Conservation (phyloP, 1,139 yeast genomes). For the Hanseniaspora gamundiae region DNA sequence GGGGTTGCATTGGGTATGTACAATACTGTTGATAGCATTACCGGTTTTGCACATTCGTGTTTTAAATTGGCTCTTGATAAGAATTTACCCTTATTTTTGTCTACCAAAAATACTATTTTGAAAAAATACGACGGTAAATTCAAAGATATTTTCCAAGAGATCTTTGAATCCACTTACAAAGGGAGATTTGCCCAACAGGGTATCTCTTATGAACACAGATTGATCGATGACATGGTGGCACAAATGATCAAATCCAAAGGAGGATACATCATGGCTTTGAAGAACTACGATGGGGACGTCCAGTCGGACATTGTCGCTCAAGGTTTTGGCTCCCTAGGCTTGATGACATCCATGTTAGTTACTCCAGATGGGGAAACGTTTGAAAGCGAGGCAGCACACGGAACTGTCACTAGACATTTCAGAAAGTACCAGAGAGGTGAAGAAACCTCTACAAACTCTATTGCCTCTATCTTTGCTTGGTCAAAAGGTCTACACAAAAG, state of each 20-base stretch:
- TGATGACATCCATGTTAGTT: slow-evolving; percentile 73
- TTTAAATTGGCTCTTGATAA: slow-evolving; percentile 62
- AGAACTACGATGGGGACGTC: slow-evolving; percentile 80
- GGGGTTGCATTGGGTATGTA: slow-evolving; percentile 79
- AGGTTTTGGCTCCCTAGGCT: slow-evolving; percentile 74
- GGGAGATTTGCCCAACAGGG: slow-evolving; percentile 47
- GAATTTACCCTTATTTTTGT: slow-evolving; percentile 53
- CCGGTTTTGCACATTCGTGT: slow-evolving; percentile 67
- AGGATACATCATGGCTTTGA: slow-evolving; percentile 73
- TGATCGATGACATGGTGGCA: slow-evolving; percentile 82
- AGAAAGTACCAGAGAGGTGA: slow-evolving; percentile 78
- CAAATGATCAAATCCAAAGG: slow-evolving; percentile 80
- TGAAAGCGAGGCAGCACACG: slow-evolving; percentile 80
- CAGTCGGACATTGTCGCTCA: slow-evolving; percentile 80
- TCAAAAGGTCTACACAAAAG: slow-evolving; percentile 73
- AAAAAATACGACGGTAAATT: slow-evolving; percentile 75
- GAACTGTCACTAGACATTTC: slow-evolving; percentile 78
- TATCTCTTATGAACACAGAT: slow-evolving; percentile 72
- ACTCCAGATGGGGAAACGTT: slow-evolving; percentile 82
- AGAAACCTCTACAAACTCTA: slow-evolving; percentile 74
- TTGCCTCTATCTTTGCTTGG: slow-evolving; percentile 82
- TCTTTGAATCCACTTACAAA: slow-evolving; percentile 49
- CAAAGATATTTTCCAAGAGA: slow-evolving; percentile 63
- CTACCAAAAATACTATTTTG: slow-evolving; percentile 71
- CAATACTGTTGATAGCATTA: slow-evolving; percentile 70